A percentile compares a stretch with the other conserved stretches of the same genome.
Evolutionary conservation across 441 rosid genomes (phyloP).

Genomic region (Geranium incanum): DNA sequence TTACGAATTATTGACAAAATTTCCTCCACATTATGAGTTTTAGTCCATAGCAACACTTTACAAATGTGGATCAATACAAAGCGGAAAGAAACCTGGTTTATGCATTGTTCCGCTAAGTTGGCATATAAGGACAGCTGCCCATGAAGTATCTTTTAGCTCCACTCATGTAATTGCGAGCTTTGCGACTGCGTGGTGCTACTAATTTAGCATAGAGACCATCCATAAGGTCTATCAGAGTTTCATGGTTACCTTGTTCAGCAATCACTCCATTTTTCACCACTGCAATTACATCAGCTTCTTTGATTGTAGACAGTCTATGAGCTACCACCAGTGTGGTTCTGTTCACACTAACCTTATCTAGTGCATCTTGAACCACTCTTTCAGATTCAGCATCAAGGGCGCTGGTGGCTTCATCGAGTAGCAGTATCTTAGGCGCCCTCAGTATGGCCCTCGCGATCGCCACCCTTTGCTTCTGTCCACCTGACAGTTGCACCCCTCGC

Average conservation of each 20-base stretch:
- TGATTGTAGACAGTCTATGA: conserved; percentile 52
- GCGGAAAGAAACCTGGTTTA: conserved; percentile 5
- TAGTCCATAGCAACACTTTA: not conserved
- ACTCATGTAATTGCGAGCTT: not conserved
- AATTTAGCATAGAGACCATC: conserved; percentile 58
- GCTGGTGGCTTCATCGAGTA: conserved; percentile 65
- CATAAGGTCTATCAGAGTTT: conserved; percentile 34
- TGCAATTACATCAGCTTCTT: conserved; percentile 51
- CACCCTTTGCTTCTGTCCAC: conserved; percentile 70
- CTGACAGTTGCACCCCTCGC: conserved; percentile 61
- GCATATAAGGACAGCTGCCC: not conserved
- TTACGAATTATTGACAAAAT: not conserved
- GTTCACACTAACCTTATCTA: conserved; percentile 47
- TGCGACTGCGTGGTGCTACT: conserved; percentile 36
- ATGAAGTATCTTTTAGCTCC: conserved; percentile 11
- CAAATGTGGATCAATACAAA: conserved; percentile 5
- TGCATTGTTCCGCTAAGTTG: not conserved
- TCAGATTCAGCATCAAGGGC: conserved; percentile 68
- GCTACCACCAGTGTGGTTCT: conserved; percentile 63
- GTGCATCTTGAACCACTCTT: conserved; percentile 57
- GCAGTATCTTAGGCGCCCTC: conserved; percentile 48
- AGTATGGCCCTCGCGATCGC: conserved; percentile 70
- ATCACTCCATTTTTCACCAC: conserved; percentile 57
- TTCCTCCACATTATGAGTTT: not conserved
- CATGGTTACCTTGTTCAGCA: conserved; percentile 63